Conservation (phyloP, 371 early-diverging fungal genomes). For the Lichtheimia hyalospora region DNA sequence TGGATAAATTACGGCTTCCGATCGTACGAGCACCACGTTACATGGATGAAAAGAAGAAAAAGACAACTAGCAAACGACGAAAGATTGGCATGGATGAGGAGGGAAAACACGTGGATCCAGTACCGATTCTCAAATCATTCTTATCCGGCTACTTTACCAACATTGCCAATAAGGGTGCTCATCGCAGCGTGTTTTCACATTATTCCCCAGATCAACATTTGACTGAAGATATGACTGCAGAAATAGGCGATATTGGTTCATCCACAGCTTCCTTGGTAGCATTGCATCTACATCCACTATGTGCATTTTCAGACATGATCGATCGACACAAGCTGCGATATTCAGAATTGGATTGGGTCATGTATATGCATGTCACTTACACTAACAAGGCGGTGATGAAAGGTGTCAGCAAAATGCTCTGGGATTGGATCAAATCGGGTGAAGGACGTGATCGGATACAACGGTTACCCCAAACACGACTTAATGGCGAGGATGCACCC, state of each 20-base stretch:
- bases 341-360: slow-evolving; percentile 73
- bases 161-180: slow-evolving; percentile 71
- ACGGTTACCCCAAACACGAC: slow-evolving; percentile 28
- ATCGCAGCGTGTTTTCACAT: slow-evolving; percentile 72
- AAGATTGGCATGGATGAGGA: slow-evolving; percentile 20
- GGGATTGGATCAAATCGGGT: slow-evolving; percentile 50
- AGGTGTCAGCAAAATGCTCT: slow-evolving; percentile 60
- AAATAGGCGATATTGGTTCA: slow-evolving; percentile 16
- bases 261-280: slow-evolving; percentile 53
- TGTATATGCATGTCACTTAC: slow-evolving; percentile 71
- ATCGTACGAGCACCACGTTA: slow-evolving; percentile 34
- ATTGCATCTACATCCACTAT: slow-evolving; percentile 67
- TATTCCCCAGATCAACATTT: slow-evolving; percentile 57
- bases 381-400: slow-evolving; percentile 70
- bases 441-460: slow-evolving; percentile 39
- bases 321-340: slow-evolving; percentile 41
- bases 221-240: slow-evolving; percentile 18
- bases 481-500: slow-evolving; percentile 44
- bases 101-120: slow-evolving; percentile 36
- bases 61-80: slow-evolving; percentile 15
- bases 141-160: slow-evolving; percentile 76
- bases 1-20: slow-evolving; percentile 78
- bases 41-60: slow-evolving; percentile 14
- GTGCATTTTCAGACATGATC: slow-evolving; percentile 52
- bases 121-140: slow-evolving; percentile 67